Evolutionary conservation across 2,329 filamentous ascomycete genomes (phyloP).

Genomic region (Penicillium sp.): DNA sequence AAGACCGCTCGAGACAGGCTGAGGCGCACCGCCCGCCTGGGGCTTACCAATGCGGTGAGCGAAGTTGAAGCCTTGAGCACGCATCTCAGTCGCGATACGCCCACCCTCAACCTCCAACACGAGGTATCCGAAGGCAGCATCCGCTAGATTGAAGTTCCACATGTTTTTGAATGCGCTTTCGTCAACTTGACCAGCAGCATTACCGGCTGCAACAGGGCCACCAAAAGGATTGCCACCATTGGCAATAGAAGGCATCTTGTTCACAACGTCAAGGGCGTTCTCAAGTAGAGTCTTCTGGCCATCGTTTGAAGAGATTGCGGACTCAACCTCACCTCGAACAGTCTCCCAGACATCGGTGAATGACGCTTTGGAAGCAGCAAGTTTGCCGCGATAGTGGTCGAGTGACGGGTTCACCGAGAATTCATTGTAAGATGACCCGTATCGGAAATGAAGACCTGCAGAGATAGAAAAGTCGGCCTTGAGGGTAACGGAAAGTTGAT

Average conservation of each 20-base stretch:
- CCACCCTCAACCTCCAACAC: conserved; percentile 93
- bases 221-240: conserved; percentile 97
- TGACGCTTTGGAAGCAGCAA: conserved; percentile 94
- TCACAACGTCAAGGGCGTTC: conserved; percentile 87
- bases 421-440: conserved; percentile 98
- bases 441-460: conserved; percentile 94
- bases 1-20: conserved; percentile 26
- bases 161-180: conserved; percentile 99
- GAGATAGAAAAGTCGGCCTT: conserved; percentile 99
- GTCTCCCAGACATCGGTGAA: conserved; percentile 99
- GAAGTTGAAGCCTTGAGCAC: conserved; percentile 98
- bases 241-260: conserved; percentile 94
- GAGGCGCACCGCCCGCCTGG: conserved; percentile 37
- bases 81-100: conserved; percentile 96
- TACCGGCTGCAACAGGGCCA: conserved; percentile 68
- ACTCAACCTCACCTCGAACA: conserved; percentile 91
- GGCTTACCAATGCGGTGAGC: conserved; percentile 89
- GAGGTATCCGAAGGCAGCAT: conserved; percentile 94
- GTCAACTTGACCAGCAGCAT: conserved; percentile 79
- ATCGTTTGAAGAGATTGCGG: conserved; percentile 88
- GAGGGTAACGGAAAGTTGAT: conserved; percentile 93
- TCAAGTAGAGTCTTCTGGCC: conserved; percentile 88
- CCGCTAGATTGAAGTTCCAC: conserved; percentile 99
- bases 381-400: conserved; percentile 97
- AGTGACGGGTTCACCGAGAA: conserved; percentile 98